Evolutionary conservation across 441 rosid species (phyloP).

Genomic region (Populus hybrid): DNA sequence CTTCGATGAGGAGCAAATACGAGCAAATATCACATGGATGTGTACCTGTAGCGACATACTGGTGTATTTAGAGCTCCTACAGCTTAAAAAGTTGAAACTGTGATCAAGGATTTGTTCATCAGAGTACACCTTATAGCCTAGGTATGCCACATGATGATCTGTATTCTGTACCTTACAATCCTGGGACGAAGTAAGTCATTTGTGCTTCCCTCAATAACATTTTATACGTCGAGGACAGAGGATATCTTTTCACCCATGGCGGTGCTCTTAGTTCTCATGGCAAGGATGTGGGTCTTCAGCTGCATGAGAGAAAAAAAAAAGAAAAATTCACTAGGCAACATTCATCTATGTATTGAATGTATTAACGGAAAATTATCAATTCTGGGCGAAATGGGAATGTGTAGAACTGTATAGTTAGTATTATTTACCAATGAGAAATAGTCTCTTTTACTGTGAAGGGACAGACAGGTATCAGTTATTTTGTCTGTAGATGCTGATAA

Average conservation of each 20-base stretch:
- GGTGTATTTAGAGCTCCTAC: background rate
- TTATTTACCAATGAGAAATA: background rate
- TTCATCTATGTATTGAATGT: background rate
- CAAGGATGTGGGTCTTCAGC: background rate
- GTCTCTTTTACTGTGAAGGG: background rate
- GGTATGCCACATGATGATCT: background rate
- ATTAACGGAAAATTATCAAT: background rate
- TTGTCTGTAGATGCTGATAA: background rate
- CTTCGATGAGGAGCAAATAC: background rate
- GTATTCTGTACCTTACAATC: background rate
- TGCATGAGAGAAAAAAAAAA: background rate
- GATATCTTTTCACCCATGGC: background rate
- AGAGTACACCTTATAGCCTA: background rate
- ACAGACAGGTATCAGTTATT: background rate
- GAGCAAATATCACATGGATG: background rate
- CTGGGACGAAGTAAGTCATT: background rate
- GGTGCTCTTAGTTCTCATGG: background rate
- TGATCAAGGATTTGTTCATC: background rate
- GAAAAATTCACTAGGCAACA: background rate
- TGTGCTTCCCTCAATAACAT: background rate
- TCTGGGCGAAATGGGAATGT: background rate
- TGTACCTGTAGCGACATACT: background rate
- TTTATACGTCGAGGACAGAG: background rate
- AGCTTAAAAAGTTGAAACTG: background rate
- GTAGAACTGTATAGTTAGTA: background rate